Conservation (phyloP, 768 basidiomycete genomes). For the Clitopilus passeckerianus region DNA sequence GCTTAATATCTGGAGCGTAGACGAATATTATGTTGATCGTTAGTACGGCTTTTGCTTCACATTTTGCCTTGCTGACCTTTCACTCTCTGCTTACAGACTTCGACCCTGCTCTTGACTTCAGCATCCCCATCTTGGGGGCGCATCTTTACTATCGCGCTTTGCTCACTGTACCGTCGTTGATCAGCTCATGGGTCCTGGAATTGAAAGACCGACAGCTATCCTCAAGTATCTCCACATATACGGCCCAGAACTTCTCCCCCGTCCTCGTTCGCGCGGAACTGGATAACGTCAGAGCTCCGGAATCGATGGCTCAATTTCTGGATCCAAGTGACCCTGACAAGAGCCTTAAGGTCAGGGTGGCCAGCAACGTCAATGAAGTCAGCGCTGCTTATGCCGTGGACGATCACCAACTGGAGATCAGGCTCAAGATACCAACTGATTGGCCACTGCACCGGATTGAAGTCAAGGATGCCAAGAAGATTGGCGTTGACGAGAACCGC, state of each 20-base stretch:
- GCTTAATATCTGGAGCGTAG: conserved; percentile 79
- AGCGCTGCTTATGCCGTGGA: conserved; percentile 83
- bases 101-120: conserved; percentile 43
- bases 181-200: conserved; percentile 81
- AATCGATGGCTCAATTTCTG: conserved; percentile 45
- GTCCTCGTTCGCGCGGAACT: conserved; percentile 82
- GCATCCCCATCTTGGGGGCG: conserved; percentile 67
- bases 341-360: conserved; percentile 75
- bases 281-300: conserved; percentile 59
- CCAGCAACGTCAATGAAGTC: conserved; percentile 71
- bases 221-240: conserved; percentile 71
- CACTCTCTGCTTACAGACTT: conserved; percentile 36
- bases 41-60: conserved; percentile 17
- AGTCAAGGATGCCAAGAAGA: conserved; percentile 75
- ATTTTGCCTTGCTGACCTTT: not conserved
- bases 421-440: conserved; percentile 78
- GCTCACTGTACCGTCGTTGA: conserved; percentile 75
- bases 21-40: conserved; percentile 80
- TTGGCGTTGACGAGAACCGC: conserved; percentile 84
- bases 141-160: conserved; percentile 89
- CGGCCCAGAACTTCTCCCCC: conserved; percentile 83
- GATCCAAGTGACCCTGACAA: conserved; percentile 44
- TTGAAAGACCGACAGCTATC: conserved; percentile 88
- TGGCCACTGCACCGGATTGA: conserved; percentile 90
- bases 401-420: conserved; percentile 90